Evolutionary conservation across 2,329 filamentous ascomycete species (phyloP), one percentile per base, ranked within the genome.

Genomic region (Sclerotinia nivalis): DNA sequence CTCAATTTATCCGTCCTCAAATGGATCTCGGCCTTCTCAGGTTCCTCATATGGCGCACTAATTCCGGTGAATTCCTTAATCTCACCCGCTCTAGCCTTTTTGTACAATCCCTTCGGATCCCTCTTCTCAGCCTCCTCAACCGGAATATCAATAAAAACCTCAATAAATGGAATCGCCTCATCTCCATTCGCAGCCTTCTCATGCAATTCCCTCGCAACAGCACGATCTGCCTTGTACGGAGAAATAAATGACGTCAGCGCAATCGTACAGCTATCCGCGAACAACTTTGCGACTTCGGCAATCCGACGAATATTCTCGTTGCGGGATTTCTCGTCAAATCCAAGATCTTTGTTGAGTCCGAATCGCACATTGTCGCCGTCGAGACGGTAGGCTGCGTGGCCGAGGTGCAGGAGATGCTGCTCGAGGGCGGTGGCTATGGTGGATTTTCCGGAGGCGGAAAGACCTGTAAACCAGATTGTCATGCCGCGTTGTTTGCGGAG

Each of bases 351-450:
- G 88, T 98, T 99, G 75, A 99, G 87, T 22, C 96, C 96, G 84
- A 98, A 97, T 72, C 96, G 95, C 75, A 99, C 91, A 83, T 99
- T 99, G 87, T 99, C 96, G 78, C 95, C 96, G 82, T 99, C 96
- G 43, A 99, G 90, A 67, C 96, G 90, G 87, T 99, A 99, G 71
- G 94, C 92, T 69, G 90, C 84, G 66, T 96, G 84, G 56, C 90
- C 91, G 15, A 93, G 86, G 81, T 97, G 93, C 69, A 99, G 88
- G 47, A 99, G 90, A 81, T 97, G 93, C 84, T 97, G 95, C 85
- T 99, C 96, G 54, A 99, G 91, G 22, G 96, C 96, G 3, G 93
- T 97, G 69, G 96, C 96, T 73, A 99, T 93, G 70, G 96, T 99
- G 66, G 95, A 97, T 84, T 99, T 99, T 79, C 96, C 96, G 0